Conservation (phyloP, 176 grass and related monocot genomes). For the Oryza punctata region DNA sequence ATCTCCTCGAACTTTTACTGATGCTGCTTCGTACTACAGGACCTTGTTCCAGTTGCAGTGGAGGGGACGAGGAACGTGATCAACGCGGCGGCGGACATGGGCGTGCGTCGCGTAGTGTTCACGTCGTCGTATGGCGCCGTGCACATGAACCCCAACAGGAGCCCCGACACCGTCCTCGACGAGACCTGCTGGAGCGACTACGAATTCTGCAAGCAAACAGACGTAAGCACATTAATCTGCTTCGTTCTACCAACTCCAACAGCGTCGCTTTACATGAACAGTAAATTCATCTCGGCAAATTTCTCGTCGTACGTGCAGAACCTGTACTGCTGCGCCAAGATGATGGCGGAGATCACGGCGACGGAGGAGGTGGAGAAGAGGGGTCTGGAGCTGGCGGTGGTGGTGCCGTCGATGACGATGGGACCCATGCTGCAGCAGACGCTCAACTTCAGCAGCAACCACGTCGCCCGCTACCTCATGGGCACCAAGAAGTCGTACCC, state of each 20-base stretch:
- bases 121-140: constrained; percentile 59
- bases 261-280: background rate
- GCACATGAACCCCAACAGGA: constrained; percentile 66
- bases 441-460: constrained; percentile 46
- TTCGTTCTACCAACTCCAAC: background rate
- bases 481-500: constrained; percentile 32
- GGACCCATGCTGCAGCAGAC: constrained; percentile 45
- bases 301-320: constrained; percentile 25
- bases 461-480: constrained; percentile 45
- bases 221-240: constrained; percentile 3
- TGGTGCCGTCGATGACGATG: constrained; percentile 38
- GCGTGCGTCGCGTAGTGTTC: constrained; percentile 37
- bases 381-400: constrained; percentile 46
- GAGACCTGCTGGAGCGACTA: constrained; percentile 67
- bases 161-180: constrained; percentile 54
- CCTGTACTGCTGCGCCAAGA: constrained; percentile 58
- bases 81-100: constrained; percentile 37
- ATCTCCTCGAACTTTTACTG: background rate
- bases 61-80: constrained; percentile 53
- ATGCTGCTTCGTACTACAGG: background rate
- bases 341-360: constrained; percentile 48
- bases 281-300: background rate
- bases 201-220: constrained; percentile 45
- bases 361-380: constrained; percentile 33
- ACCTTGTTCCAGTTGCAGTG: constrained; percentile 42